Evolutionary conservation across 371 early-diverging fungal species (phyloP), one percentile per base, ranked within the genome.

Genomic region (Mortierella sp.): DNA sequence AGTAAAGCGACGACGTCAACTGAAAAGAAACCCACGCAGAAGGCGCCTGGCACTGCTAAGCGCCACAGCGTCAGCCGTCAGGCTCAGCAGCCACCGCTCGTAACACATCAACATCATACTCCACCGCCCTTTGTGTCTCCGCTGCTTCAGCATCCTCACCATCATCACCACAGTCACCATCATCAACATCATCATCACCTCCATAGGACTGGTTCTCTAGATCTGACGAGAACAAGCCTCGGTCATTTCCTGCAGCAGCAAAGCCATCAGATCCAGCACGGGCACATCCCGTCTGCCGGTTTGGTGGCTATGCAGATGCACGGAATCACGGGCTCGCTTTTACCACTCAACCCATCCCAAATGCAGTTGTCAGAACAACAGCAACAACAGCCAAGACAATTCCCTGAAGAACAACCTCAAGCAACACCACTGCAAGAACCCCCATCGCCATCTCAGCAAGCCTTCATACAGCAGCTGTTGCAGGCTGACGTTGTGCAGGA

Each of bases 1-100:
- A 28, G 12, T 27, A 14, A 21, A 34, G 34, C 23, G n/a, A 63
- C 54, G 43, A 39, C n/a, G 6, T 15, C 14, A 14, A 19, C 59
- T 6, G 41, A 59, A 53, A 59, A 50, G 59, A 48, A 59, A 39
- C 21, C 21, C 28, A 3, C 39, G 1, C 26, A 23, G 24, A 28
- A 27, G 28, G 5, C 50, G 17, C 41, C 57, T 2, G 56, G 51
- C 30, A 54, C 21, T 14, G 21, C 56, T n/a, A 70, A 64, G 47
- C 73, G 67, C 27, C 73, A 72, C 44, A 72, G 73, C 34, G 73
- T 66, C 24, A 72, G 73, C 27, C 69, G 69, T 6, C 76, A 75
- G 34, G 76, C 76, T 19, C 69, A 68, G 34, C 76, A 64, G 17
- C 69, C 69, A 0, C 76, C 76, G 0, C 42, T 75, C 21, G 76